Conservation (phyloP, 2,329 filamentous ascomycete species). For the Hymenoscyphus salicellus region DNA sequence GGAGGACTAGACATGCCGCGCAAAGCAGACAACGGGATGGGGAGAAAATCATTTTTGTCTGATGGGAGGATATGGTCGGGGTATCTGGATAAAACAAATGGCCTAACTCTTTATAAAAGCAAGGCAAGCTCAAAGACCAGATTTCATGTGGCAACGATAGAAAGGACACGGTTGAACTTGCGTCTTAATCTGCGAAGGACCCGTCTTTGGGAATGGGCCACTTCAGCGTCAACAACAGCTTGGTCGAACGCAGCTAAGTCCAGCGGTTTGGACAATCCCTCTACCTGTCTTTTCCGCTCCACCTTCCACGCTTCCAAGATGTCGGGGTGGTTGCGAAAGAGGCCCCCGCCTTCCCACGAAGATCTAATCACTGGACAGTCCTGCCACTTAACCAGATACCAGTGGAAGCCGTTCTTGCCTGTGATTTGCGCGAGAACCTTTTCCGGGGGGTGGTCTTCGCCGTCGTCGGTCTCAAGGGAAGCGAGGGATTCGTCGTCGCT, state of each 20-base stretch:
- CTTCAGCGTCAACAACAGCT: conserved; percentile 27
- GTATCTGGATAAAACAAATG: neutral
- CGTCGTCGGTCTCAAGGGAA: conserved; percentile 35
- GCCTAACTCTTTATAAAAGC: conserved; percentile 2
- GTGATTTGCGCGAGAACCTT: conserved; percentile 32
- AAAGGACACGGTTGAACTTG: conserved; percentile 30
- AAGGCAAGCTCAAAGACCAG: conserved; percentile 17
- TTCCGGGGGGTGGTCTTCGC: conserved; percentile 33
- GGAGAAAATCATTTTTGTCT: conserved; percentile 26
- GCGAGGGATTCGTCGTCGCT: conserved; percentile 33
- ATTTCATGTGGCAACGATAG: conserved; percentile 25
- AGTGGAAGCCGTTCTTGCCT: conserved; percentile 26
- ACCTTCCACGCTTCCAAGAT: conserved; percentile 32
- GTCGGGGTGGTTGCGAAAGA: conserved; percentile 26
- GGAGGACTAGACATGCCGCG: conserved; percentile 27
- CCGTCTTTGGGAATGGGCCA: conserved; percentile 28
- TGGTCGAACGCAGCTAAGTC: conserved; percentile 32
- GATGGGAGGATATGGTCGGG: conserved; percentile 1
- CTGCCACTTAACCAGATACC: conserved; percentile 37
- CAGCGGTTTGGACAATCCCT: conserved; percentile 33
- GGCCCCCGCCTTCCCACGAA: conserved; percentile 32
- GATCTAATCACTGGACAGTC: conserved; percentile 35
- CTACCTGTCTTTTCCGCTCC: conserved; percentile 30
- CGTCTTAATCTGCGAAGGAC: conserved; percentile 32
- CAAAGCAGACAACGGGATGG: conserved; percentile 21